Evolutionary conservation across 2,329 filamentous ascomycete genomes (phyloP).

Genomic region (Fusarium begoniae): DNA sequence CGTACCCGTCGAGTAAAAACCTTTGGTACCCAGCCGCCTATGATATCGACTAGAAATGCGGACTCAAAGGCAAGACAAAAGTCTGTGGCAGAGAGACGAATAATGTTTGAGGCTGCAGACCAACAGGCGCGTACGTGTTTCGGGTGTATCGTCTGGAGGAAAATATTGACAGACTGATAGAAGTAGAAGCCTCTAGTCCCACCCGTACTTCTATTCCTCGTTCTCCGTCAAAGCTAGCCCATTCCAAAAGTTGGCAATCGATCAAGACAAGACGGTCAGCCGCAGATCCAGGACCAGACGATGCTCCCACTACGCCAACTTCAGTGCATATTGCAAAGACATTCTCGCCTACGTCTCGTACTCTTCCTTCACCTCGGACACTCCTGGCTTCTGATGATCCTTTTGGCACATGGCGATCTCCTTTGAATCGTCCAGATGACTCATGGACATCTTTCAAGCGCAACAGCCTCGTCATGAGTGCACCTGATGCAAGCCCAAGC

Average conservation of each 20-base stretch:
- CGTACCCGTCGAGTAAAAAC: constrained; percentile 20
- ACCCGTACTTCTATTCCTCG: not conserved
- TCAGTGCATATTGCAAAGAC: not conserved
- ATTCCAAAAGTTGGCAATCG: constrained; percentile 27
- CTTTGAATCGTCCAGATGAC: constrained; percentile 16
- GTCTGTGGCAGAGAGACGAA: constrained; percentile 40
- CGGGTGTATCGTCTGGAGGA: not conserved
- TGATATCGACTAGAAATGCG: not conserved
- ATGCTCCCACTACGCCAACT: not conserved
- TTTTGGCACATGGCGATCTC: constrained; percentile 12
- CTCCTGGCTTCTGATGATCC: constrained; percentile 17
- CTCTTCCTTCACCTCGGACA: not conserved
- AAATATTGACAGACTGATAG: not conserved
- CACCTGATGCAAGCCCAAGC: constrained; percentile 24
- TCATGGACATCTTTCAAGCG: constrained; percentile 26
- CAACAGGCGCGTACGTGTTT: constrained; percentile 4
- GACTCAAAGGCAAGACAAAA: constrained; percentile 23
- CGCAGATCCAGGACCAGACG: not conserved
- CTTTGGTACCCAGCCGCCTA: constrained; percentile 7
- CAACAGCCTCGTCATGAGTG: not conserved
- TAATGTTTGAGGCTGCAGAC: constrained; percentile 28
- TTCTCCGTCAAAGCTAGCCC: constrained; percentile 1
- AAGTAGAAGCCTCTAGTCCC: not conserved
- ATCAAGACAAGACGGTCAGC: constrained; percentile 1
- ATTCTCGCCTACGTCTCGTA: not conserved